Percentiles rank a stretch among this genome's conserved stretches.
These are phyloP conservation scores for Barnettozyma sp. DNA, from an alignment of 805 yeast species.

Conservation along the genomic window DNA sequence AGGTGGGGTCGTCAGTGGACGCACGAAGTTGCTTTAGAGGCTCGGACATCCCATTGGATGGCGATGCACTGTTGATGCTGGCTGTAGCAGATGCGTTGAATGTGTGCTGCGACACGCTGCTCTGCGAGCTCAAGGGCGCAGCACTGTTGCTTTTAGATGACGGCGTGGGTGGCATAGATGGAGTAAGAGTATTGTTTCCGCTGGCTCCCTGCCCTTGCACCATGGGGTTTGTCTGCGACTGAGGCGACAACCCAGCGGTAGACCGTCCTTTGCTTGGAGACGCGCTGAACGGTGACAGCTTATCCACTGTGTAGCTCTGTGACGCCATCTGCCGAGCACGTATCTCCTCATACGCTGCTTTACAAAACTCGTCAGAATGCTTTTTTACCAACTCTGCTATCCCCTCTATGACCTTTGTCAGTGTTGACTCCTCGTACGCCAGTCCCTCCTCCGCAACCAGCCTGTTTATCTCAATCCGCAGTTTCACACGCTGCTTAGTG, in stretches of 20 bases:
- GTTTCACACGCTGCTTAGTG: constrained; percentile 47
- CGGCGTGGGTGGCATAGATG: constrained; percentile 4
- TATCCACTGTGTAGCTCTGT: constrained; percentile 23
- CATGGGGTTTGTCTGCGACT: constrained; percentile 12
- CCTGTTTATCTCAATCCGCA: constrained; percentile 54
- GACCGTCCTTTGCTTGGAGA: constrained; percentile 22
- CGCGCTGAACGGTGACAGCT: constrained; percentile 25
- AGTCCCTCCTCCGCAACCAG: constrained; percentile 29
- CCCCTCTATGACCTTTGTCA: constrained; percentile 11
- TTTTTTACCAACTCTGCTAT: constrained; percentile 14
- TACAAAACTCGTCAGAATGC: constrained; percentile 10
- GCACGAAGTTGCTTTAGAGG: constrained; percentile 81
- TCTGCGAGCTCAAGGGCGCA: neutral
- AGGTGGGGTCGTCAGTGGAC: constrained; percentile 86
- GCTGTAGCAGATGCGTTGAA: neutral
- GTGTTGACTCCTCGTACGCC: constrained; percentile 7
- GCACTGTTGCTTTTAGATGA: constrained; percentile 10
- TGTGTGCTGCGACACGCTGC: neutral
- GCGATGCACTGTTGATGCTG: neutral
- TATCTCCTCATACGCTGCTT: constrained; percentile 14
- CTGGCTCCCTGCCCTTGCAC: neutral
- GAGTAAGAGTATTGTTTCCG: constrained; percentile 1
- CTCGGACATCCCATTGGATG: constrained; percentile 32
- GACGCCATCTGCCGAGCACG: constrained; percentile 19
- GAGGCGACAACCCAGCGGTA: neutral